These are phyloP conservation scores for Trichoderma semiorbis DNA, from an alignment of 2,329 filamentous ascomycete genomes.

Conservation along the genomic window DNA sequence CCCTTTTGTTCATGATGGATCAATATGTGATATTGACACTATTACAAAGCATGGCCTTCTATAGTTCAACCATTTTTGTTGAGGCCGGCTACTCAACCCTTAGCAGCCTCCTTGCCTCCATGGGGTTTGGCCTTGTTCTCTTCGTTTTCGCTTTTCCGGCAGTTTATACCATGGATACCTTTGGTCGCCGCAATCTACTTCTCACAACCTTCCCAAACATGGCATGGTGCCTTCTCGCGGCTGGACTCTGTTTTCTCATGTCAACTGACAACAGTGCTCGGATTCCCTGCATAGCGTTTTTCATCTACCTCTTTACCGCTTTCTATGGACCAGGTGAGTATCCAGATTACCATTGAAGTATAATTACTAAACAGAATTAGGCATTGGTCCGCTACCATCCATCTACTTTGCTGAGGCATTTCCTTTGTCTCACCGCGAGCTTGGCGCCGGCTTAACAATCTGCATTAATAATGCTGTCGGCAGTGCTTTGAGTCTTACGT, in stretches of 20 bases:
- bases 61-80: slow-evolving; percentile 47
- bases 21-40: slow-evolving; percentile 15
- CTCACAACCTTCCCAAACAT: slow-evolving; percentile 32
- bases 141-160: slow-evolving; percentile 53
- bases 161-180: slow-evolving; percentile 52
- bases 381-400: slow-evolving; percentile 31
- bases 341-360: background rate
- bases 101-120: slow-evolving; percentile 46
- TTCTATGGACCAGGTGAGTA: slow-evolving; percentile 39
- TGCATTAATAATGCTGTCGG: slow-evolving; percentile 31
- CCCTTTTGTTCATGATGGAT: too few species aligned
- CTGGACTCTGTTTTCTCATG: slow-evolving; percentile 47
- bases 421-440: slow-evolving; percentile 50
- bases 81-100: slow-evolving; percentile 40
- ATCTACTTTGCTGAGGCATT: slow-evolving; percentile 51
- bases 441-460: slow-evolving; percentile 32
- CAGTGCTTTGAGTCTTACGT: slow-evolving; percentile 37
- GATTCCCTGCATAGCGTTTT: slow-evolving; percentile 45
- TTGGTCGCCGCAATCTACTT: slow-evolving; percentile 46
- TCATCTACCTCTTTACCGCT: slow-evolving; percentile 49
- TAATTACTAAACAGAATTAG: slow-evolving; percentile 19
- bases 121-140: slow-evolving; percentile 52
- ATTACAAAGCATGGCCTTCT: slow-evolving; percentile 42
- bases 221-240: slow-evolving; percentile 29
- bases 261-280: slow-evolving; percentile 37